These are phyloP conservation scores for Hypericum androsaemum DNA, from an alignment of 345 rosid species.

Conservation along the genomic window DNA sequence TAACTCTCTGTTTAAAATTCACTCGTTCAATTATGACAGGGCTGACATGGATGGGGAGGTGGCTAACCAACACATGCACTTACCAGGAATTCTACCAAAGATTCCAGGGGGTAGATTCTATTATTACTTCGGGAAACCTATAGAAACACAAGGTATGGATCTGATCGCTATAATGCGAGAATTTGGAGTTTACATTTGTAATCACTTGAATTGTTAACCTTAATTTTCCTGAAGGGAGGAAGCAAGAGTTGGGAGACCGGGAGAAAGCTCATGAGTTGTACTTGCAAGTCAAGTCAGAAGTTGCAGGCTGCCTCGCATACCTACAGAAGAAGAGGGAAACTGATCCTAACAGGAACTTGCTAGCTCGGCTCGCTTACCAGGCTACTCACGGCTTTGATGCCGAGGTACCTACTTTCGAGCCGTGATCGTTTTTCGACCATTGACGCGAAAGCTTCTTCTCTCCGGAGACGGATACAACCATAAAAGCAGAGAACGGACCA, in stretches of 20 bases:
- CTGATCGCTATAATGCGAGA: no score
- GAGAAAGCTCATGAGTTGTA: constrained; percentile 53
- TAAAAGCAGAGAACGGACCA: no score
- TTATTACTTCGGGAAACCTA: constrained; percentile 68
- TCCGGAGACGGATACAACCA: no score
- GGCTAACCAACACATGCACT: constrained; percentile 41
- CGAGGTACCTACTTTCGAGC: constrained; percentile 53
- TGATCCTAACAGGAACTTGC: constrained; percentile 55
- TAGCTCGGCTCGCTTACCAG: constrained; percentile 40
- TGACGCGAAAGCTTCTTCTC: no score
- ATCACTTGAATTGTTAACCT: background rate
- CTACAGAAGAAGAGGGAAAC: constrained; percentile 52
- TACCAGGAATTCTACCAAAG: constrained; percentile 55
- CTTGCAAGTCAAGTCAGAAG: constrained; percentile 52
- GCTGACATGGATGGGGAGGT: constrained; percentile 37
- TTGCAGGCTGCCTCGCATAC: constrained; percentile 39
- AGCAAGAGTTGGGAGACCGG: constrained; percentile 36
- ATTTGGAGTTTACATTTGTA: background rate
- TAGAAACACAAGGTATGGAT: constrained; percentile 53
- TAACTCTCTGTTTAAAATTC: background rate
- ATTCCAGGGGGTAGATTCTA: constrained; percentile 60
- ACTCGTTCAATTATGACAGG: constrained; percentile 21
- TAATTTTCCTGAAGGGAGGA: constrained; percentile 25
- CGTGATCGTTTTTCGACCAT: constrained; percentile 29
- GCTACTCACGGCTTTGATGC: constrained; percentile 38